phyloP scores from a whole-genome alignment of 176 grass and related monocot genomes.

The Aegilops bicornis region DNA sequence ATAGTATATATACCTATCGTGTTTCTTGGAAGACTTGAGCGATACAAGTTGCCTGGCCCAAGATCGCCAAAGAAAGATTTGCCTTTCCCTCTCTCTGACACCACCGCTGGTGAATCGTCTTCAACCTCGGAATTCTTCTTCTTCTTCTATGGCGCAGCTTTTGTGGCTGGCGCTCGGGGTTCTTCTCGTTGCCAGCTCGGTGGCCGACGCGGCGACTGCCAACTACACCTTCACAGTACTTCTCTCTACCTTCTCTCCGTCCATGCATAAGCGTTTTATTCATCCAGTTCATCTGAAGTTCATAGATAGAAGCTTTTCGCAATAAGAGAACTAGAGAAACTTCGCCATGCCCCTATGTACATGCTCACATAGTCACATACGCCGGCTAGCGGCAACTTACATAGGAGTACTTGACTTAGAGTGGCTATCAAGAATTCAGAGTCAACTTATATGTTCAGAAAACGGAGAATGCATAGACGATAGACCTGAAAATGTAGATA shows the following conservation, averaged over 20 bases:
- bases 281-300: constrained; percentile 8
- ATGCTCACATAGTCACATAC: neutral
- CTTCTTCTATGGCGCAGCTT: constrained; percentile 43
- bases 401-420: neutral
- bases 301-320: neutral
- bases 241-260: neutral
- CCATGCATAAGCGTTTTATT: neutral
- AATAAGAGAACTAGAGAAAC: neutral
- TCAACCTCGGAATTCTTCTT: constrained; percentile 20
- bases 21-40: constrained; percentile 19
- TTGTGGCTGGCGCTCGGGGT: constrained; percentile 26
- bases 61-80: constrained; percentile 28
- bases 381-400: no score
- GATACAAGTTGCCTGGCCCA: constrained; percentile 10
- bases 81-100: constrained; percentile 9
- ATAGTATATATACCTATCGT: constrained; percentile 51
- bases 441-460: neutral
- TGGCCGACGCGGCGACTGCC: constrained; percentile 37
- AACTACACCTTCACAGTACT: constrained; percentile 54
- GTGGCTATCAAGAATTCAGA: neutral
- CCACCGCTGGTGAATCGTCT: neutral
- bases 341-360: neutral
- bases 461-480: neutral
- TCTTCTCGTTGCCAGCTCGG: constrained; percentile 30
- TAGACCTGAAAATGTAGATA: neutral